Percentiles rank a stretch among this genome's conserved stretches.
phyloP scores from a whole-genome alignment of 352 stramenopile genomes.

The Phytophthora idaei region DNA sequence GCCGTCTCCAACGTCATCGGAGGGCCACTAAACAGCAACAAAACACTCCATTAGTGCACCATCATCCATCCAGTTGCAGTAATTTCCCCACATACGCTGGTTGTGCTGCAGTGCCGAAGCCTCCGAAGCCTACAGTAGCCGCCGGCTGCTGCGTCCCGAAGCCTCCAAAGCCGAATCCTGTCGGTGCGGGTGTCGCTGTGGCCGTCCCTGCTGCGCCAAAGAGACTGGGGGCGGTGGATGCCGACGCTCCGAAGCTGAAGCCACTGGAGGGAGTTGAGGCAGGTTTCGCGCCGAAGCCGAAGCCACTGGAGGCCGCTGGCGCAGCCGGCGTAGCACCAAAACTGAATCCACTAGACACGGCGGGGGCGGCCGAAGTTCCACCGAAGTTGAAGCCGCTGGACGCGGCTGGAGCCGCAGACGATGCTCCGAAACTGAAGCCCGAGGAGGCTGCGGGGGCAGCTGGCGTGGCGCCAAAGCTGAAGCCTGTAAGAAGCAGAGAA shows the following conservation, averaged over 20 bases:
- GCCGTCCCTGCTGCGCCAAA: conserved; percentile 24
- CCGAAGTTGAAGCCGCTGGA: conserved; percentile 35
- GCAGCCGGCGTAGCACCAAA: conserved; percentile 14
- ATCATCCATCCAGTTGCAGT: background rate
- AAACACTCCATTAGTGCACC: background rate
- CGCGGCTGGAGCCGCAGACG: conserved; percentile 6
- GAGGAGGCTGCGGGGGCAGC: conserved; percentile 11
- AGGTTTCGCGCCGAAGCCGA: conserved; percentile 29
- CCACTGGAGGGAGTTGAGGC: conserved; percentile 27
- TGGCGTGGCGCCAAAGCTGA: conserved; percentile 13
- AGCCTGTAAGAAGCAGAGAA: background rate
- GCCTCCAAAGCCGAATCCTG: conserved; percentile 29
- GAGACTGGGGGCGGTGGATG: conserved; percentile 20
- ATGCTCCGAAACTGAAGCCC: conserved; percentile 34
- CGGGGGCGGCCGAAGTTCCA: conserved; percentile 1
- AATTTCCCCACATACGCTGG: conserved; percentile 22
- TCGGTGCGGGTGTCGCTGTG: conserved; percentile 5
- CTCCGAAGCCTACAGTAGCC: conserved; percentile 12
- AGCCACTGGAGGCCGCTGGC: conserved; percentile 20
- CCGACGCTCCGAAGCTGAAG: conserved; percentile 31
- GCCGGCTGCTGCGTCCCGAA: conserved; percentile 20
- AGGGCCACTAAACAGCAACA: conserved; percentile 27
- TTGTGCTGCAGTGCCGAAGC: conserved; percentile 17
- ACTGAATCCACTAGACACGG: conserved; percentile 23
- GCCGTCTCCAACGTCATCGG: conserved; percentile 76